These are phyloP conservation scores for Aspergillus intermedius DNA, from an alignment of 2,329 filamentous ascomycete genomes.

Conservation along the genomic window DNA sequence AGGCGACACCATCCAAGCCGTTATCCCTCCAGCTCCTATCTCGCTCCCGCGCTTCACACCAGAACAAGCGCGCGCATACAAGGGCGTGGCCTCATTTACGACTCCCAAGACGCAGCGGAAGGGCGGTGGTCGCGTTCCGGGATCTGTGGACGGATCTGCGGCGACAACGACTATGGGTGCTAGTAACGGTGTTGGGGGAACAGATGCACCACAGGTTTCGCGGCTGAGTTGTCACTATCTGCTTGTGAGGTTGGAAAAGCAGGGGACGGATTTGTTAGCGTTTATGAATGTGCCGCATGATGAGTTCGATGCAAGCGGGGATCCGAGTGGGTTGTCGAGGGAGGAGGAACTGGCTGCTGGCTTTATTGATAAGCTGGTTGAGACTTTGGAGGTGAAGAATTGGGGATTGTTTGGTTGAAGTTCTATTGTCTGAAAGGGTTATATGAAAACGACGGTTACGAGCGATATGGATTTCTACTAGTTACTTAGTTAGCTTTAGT, in stretches of 20 bases:
- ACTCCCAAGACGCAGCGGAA: slow-evolving; percentile 12
- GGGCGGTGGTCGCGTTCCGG: slow-evolving; percentile 4
- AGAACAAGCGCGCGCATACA: slow-evolving; percentile 15
- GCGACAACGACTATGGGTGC: slow-evolving; percentile 7
- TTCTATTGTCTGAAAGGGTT: background rate
- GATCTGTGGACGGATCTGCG: slow-evolving; percentile 11
- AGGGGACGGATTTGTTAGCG: slow-evolving; percentile 74
- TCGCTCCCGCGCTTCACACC: slow-evolving; percentile 47
- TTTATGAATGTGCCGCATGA: slow-evolving; percentile 84
- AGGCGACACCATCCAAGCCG: slow-evolving; percentile 58
- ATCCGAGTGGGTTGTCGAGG: slow-evolving; percentile 61
- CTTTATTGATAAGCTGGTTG: slow-evolving; percentile 50
- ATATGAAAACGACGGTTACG: background rate
- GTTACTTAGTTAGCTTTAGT: background rate
- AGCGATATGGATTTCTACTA: background rate
- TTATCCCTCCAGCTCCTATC: slow-evolving; percentile 56
- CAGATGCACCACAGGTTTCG: slow-evolving; percentile 15
- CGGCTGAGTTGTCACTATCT: slow-evolving; percentile 67
- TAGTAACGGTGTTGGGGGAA: slow-evolving; percentile 11
- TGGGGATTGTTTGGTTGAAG: slow-evolving; percentile 62
- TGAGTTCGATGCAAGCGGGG: slow-evolving; percentile 62
- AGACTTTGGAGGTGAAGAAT: slow-evolving; percentile 70
- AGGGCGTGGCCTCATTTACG: slow-evolving; percentile 23
- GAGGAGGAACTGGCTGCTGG: slow-evolving; percentile 50
- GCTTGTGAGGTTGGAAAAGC: slow-evolving; percentile 66